Evolutionary conservation across 345 rosid genomes (phyloP).

Genomic region (Brassica incana): DNA sequence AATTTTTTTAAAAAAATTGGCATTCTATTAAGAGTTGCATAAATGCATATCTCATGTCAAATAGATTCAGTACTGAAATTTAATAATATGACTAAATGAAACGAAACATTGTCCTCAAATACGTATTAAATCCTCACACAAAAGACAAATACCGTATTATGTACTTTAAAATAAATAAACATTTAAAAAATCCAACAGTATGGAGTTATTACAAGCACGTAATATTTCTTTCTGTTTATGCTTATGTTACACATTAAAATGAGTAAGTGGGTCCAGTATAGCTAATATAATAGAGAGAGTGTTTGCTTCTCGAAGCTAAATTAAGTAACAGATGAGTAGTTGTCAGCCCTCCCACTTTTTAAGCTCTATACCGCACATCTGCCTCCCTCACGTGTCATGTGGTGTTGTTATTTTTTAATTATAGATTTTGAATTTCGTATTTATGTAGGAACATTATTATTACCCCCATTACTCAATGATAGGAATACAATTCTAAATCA

Average conservation of each 20-base stretch:
- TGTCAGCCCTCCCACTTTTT: constrained; percentile 18
- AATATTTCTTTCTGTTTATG: background rate
- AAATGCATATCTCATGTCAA: background rate
- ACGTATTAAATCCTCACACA: constrained; percentile 6
- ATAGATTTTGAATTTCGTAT: background rate
- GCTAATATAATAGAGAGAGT: constrained; percentile 6
- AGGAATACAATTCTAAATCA: background rate
- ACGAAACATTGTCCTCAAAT: constrained; percentile 7
- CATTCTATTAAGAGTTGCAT: background rate
- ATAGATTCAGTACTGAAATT: constrained; percentile 9
- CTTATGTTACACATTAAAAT: constrained; percentile 22
- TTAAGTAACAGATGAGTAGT: background rate
- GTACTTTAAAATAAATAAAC: background rate
- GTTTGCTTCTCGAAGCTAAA: constrained; percentile 11
- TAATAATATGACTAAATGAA: constrained; percentile 1
- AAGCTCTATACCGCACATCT: constrained; percentile 28
- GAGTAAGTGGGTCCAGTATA: constrained; percentile 12
- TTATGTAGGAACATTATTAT: background rate
- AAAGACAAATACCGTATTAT: constrained; percentile 3
- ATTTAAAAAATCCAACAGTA: background rate
- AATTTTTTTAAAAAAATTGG: background rate
- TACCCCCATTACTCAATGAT: background rate
- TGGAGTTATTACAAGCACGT: constrained; percentile 30
- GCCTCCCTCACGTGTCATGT: constrained; percentile 28
- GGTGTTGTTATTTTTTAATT: background rate